Evolutionary conservation across 768 basidiomycete genomes (phyloP).

Genomic region (Galerina sulciceps): DNA sequence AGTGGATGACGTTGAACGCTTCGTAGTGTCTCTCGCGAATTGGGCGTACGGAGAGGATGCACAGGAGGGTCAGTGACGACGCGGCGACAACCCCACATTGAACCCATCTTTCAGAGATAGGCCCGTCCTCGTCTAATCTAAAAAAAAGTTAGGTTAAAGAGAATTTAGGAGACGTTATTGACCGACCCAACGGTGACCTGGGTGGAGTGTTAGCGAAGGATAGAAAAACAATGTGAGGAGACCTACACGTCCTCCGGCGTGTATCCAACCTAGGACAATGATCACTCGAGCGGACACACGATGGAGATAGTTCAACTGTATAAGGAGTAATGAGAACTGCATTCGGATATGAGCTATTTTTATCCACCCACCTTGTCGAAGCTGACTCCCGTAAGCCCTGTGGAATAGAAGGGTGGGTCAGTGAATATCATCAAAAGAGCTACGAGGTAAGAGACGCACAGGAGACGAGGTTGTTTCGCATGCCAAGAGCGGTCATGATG

Average conservation of each 20-base stretch:
- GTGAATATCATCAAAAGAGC: neutral
- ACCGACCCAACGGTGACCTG: constrained; percentile 24
- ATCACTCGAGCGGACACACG: constrained; percentile 52
- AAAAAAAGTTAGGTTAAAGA: neutral
- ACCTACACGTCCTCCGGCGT: constrained; percentile 47
- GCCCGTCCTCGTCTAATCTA: constrained; percentile 23
- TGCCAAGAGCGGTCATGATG: constrained; percentile 59
- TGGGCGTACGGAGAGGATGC: constrained; percentile 51
- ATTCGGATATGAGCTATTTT: neutral
- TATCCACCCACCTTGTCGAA: constrained; percentile 39
- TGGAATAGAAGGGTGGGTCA: neutral
- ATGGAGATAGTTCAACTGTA: constrained; percentile 48
- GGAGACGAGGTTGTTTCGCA: constrained; percentile 59
- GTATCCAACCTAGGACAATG: constrained; percentile 52
- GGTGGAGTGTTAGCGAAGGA: neutral
- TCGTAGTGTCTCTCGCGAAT: constrained; percentile 54
- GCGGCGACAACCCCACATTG: constrained; percentile 42
- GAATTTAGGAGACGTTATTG: neutral
- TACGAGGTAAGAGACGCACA: constrained; percentile 23
- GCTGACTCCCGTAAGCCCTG: constrained; percentile 58
- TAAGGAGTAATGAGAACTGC: neutral
- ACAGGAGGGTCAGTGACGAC: constrained; percentile 44
- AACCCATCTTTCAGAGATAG: constrained; percentile 29
- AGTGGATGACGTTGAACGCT: constrained; percentile 54
- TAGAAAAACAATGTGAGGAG: neutral